Percentiles rank a stretch among this genome's conserved stretches.
Evolutionary conservation across 306 rosid genomes (phyloP).

Genomic region (Prunus kanzakura): DNA sequence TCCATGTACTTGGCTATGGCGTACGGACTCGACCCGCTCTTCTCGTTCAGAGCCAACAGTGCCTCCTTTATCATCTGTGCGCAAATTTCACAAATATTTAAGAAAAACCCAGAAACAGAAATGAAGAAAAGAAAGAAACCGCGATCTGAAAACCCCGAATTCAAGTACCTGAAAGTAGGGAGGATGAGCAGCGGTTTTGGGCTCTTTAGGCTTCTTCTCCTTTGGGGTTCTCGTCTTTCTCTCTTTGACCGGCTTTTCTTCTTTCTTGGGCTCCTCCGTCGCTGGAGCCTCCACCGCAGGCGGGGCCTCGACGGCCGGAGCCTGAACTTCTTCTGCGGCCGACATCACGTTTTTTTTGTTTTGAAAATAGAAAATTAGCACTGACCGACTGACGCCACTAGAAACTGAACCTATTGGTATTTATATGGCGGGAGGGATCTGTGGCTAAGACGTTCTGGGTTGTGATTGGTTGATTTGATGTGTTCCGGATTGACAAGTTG

Average conservation of each 20-base stretch:
- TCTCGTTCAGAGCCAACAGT: constrained; percentile 60
- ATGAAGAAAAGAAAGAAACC: not conserved
- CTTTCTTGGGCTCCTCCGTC: constrained; percentile 33
- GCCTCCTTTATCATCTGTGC: constrained; percentile 87
- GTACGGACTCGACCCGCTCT: constrained; percentile 78
- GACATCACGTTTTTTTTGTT: constrained; percentile 33
- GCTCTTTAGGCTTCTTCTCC: constrained; percentile 53
- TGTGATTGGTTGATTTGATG: constrained; percentile 30
- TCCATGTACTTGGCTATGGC: constrained; percentile 92
- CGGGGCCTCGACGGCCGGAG: constrained; percentile 25
- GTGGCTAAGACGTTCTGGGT: not conserved
- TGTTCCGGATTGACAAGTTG: constrained; percentile 45
- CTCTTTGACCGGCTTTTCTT: constrained; percentile 40
- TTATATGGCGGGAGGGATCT: constrained; percentile 36
- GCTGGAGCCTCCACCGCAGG: constrained; percentile 26
- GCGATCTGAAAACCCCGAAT: not conserved
- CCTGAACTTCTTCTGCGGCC: constrained; percentile 30
- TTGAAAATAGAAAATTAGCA: not conserved
- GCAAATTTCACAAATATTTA: not conserved
- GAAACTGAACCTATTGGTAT: not conserved
- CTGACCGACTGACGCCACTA: not conserved
- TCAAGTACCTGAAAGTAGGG: constrained; percentile 73
- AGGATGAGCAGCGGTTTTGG: constrained; percentile 68
- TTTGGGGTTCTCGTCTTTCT: constrained; percentile 44
- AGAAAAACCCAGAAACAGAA: not conserved